Base-by-base conservation (phyloP, 2,329 filamentous ascomycete genomes). In the Ilyonectria robusta region DNA sequence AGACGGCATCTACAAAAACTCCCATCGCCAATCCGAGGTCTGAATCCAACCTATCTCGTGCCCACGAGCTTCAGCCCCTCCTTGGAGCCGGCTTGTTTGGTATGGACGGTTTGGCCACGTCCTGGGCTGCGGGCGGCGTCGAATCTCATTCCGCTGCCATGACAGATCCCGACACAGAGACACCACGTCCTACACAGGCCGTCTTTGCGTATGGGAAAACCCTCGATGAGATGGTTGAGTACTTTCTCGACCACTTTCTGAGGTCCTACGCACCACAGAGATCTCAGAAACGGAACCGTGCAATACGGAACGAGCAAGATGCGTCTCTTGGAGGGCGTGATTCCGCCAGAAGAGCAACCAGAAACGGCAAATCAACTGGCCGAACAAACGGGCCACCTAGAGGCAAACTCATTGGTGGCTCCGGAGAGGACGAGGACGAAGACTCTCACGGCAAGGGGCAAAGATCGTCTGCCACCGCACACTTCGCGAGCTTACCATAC, bases 401-500 rank as follows among this genome's bases (percentile, higher is more conserved):
- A 47, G 29, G 54, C 6, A 62, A 56, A n/a, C 5, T 17, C n/a
- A 5, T 46, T 8, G 37, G 19, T 6, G 40, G 13, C 1, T 42
- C 54, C 2, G 46, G 6, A 1, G 46, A 21, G 2, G 59, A 60
- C 1, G 67, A 68, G 2, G 60, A 68, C 17, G 67, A 68, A 6
- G 33, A 40, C 4, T 13, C 44, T n/a, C 6, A 15, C 1, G 11
- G 5, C 0, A 44, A 56, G 7, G 2, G 21, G 1, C 6, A 8
- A 21, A 23, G 3, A 10, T 2, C 26, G 3, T 33, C 51, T 11
- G 1, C 0, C 10, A 2, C 2, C 7, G 1, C 9, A 2, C 1
- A 8, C 6, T 9, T 13, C 2, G 2, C 23, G 4, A 8, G 19
- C 5, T 21, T 4, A 15, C 48, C 3, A 1, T 3, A 15, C 4